Conservation (phyloP, 2,329 filamentous ascomycete species). For the Nannizzia gypsea region DNA sequence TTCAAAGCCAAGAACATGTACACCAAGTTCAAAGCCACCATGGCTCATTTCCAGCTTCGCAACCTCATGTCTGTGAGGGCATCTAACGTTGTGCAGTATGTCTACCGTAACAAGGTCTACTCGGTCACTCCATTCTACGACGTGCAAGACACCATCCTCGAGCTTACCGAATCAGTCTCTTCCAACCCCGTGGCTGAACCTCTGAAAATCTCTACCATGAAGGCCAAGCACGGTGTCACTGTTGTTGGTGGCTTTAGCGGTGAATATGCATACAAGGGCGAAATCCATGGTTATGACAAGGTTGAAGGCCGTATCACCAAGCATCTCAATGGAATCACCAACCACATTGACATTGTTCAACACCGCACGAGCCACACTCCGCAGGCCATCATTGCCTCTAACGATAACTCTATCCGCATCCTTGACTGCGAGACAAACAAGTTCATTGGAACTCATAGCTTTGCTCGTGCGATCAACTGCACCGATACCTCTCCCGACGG, state of each 20-base stretch:
- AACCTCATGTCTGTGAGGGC: slow-evolving; percentile 45
- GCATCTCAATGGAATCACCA: slow-evolving; percentile 44
- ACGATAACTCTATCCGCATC: slow-evolving; percentile 44
- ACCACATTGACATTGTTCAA: slow-evolving; percentile 44
- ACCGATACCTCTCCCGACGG: slow-evolving; percentile 34
- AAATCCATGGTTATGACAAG: slow-evolving; percentile 22
- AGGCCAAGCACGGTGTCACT: slow-evolving; percentile 38
- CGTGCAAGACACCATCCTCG: slow-evolving; percentile 34
- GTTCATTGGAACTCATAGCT: slow-evolving; percentile 28
- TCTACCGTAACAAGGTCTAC: slow-evolving; percentile 36
- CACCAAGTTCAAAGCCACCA: slow-evolving; percentile 38
- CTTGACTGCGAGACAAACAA: slow-evolving; percentile 41
- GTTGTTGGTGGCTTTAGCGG: slow-evolving; percentile 47
- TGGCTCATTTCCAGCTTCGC: slow-evolving; percentile 49
- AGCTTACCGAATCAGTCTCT: slow-evolving; percentile 34
- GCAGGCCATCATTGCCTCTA: slow-evolving; percentile 45
- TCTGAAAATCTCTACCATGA: slow-evolving; percentile 43
- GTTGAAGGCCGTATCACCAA: slow-evolving; percentile 39
- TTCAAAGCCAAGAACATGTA: slow-evolving; percentile 41
- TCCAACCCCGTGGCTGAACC: slow-evolving; percentile 27
- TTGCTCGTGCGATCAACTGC: slow-evolving; percentile 34
- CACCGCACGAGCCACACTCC: slow-evolving; percentile 38
- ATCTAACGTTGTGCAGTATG: slow-evolving; percentile 46
- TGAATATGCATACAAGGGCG: slow-evolving; percentile 42
- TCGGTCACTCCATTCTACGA: slow-evolving; percentile 39